Base-by-base conservation (phyloP, 2,329 filamentous ascomycete genomes). In the Fusarium sp. region DNA sequence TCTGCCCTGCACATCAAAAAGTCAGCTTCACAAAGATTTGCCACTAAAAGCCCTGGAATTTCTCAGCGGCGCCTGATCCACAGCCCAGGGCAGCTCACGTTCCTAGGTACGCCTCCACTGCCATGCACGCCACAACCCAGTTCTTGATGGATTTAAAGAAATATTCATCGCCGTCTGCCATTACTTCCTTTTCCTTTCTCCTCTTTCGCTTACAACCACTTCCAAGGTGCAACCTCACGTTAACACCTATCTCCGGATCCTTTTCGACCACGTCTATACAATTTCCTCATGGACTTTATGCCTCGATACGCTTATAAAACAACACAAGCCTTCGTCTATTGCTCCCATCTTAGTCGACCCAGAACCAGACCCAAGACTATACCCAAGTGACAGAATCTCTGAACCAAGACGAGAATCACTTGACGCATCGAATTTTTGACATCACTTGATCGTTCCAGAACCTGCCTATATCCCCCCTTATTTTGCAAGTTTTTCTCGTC, bases 201-300 rank as follows among this genome's bases (percentile, higher is more conserved):
- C 36, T 58, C 47, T 61, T 46, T 49, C 57, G 42, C 51, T 56
- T 36, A 32, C 27, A 42, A 53, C 48, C 43, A 5, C 25, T 39
- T 32, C 27, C 25, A 57, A 65, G 61, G 61, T 63, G 61, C 51
- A 48, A 39, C 56, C 19, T 23, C 49, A 49, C 29, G 29, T 41
- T 47, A 63, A 65, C 52, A 58, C 62, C 50, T 55, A 62, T 61
- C 55, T 51, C 52, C 45, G 49, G 45, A 46, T 32, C 39, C 32
- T 42, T 25, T 29, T 51, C 23, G 27, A 49, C 50, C 31, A 27
- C 32, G 23, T 21, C 9, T 50, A 44, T 52, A 38, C 55, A 48
- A 61, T 49, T 63, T 54, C 46, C 68, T 49, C 52, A 71, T 70
- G 68, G 67, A 70, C 61, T 68, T 68, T 68, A 66, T 66, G 61